Percentiles rank a stretch among this genome's conserved stretches.
Evolutionary conservation across 2,329 filamentous ascomycete species (phyloP).

Genomic region (Camillea tinctor): DNA sequence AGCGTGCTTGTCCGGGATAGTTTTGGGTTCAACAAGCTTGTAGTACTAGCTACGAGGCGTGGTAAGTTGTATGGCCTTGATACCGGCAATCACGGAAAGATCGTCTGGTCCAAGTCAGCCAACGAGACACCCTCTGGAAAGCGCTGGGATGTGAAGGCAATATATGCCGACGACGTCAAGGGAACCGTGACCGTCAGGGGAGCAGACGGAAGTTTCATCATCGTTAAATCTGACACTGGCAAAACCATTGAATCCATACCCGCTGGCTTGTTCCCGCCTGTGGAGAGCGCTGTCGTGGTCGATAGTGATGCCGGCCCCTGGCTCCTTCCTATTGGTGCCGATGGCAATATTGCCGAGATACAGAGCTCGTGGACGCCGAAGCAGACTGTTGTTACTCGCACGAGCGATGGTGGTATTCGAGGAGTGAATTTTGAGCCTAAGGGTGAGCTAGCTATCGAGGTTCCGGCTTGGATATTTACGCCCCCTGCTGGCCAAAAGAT

Average conservation of each 20-base stretch:
- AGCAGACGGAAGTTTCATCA: conserved; percentile 60
- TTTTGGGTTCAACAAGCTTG: conserved; percentile 87
- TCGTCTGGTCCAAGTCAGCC: conserved; percentile 73
- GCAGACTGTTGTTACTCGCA: conserved; percentile 54
- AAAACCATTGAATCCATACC: conserved; percentile 45
- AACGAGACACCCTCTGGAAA: conserved; percentile 54
- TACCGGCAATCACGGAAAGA: conserved; percentile 67
- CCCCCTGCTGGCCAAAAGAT: conserved; percentile 67
- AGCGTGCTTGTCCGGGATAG: conserved; percentile 61
- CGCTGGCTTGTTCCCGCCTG: conserved; percentile 37
- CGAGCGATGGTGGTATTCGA: conserved; percentile 48
- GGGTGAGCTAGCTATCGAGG: conserved; percentile 40
- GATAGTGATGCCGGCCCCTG: conserved; percentile 52
- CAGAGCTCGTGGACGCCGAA: conserved; percentile 47
- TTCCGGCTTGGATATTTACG: conserved; percentile 71
- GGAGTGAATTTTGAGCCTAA: conserved; percentile 52
- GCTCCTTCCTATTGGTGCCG: conserved; percentile 52
- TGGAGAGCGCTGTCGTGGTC: conserved; percentile 51
- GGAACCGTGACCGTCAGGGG: conserved; percentile 58
- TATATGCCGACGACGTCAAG: conserved; percentile 59
- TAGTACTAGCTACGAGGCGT: conserved; percentile 75
- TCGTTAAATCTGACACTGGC: conserved; percentile 55
- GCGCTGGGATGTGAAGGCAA: conserved; percentile 65
- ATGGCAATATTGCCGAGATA: conserved; percentile 49
- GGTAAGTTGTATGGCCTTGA: conserved; percentile 81